Evolutionary conservation across 495 filamentous ascomycete species (phyloP), one percentile per base, ranked within the genome.

Genomic region (Annulohypoxylon bovei): DNA sequence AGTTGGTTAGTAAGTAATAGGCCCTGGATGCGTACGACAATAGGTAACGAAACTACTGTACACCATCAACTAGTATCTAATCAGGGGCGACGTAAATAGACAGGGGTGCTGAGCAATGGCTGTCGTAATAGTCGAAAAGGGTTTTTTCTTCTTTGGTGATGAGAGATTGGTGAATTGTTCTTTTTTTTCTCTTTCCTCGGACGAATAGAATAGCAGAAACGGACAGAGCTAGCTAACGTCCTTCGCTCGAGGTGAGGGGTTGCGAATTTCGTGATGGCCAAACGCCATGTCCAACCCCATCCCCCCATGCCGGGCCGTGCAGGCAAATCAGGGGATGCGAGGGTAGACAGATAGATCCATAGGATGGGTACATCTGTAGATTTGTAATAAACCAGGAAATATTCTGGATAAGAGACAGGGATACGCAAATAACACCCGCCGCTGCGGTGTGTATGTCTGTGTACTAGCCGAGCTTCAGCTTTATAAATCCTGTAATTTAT

Each of bases 161-260:
- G 49, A 66, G 68, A 66, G 68, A 71, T 66, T 58, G 33, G 50
- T n/a, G 49, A 39, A 57, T 52, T 54, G 30, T 56, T 47, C 30
- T 33, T 37, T 54, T 55, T 65, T 55, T 46, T 35, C 30, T 61
- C n/a, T n/a, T n/a, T n/a, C n/a, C n/a, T 67, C 55, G 44, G 59
- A 28, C 65, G 64, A 72, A 72, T 72, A 65, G 70, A 68, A 62
- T 40, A 23, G 25, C 64, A 67, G 64, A 72, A 54, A 59, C 55
- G 39, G 39, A 6, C 18, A 16, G 20, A 42, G 53, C 58, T 64
- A 39, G 50, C 53, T 64, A 60, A 65, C 32, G 47, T 65, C 60
- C 54, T 68, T 65, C 47, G 60, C 62, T 68, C 65, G 23, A 65
- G 65, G 70, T 68, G 64, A 68, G 65, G 70, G 70, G 70, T 68